Evolutionary conservation across 2,329 filamentous ascomycete genomes (phyloP).

Genomic region (Ascochyta rabiei): DNA sequence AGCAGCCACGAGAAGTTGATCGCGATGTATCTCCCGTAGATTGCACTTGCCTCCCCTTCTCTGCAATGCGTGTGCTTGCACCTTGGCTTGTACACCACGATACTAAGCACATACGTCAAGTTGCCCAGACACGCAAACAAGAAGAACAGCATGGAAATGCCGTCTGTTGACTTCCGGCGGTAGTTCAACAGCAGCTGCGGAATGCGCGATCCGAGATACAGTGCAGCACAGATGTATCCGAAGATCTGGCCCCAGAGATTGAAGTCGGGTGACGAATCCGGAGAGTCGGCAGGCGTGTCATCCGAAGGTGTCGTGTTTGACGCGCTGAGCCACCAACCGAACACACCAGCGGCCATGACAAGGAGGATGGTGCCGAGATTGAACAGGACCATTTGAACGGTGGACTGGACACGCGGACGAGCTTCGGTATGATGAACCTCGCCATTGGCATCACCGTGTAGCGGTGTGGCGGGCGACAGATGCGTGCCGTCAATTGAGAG

Average conservation of each 20-base stretch:
- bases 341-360: constrained; percentile 80
- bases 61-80: constrained; percentile 64
- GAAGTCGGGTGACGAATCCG: constrained; percentile 63
- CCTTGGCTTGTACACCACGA: constrained; percentile 84
- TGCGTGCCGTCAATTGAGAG: constrained; percentile 68
- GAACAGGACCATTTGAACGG: constrained; percentile 67
- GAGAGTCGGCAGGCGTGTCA: constrained; percentile 31
- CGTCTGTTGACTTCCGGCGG: constrained; percentile 89
- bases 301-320: constrained; percentile 34
- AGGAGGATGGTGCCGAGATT: constrained; percentile 78
- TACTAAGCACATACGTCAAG: constrained; percentile 88
- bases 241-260: constrained; percentile 85
- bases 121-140: constrained; percentile 96
- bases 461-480: constrained; percentile 81
- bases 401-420: constrained; percentile 50
- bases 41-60: constrained; percentile 65
- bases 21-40: constrained; percentile 83
- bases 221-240: constrained; percentile 85
- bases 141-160: constrained; percentile 93
- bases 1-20: constrained; percentile 91
- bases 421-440: constrained; percentile 36
- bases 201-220: constrained; percentile 88
- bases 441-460: constrained; percentile 55
- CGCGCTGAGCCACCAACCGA: constrained; percentile 80
- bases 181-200: constrained; percentile 94